phyloP scores from a whole-genome alignment of 2,329 filamentous ascomycete species.

The Aciculosporium take region DNA sequence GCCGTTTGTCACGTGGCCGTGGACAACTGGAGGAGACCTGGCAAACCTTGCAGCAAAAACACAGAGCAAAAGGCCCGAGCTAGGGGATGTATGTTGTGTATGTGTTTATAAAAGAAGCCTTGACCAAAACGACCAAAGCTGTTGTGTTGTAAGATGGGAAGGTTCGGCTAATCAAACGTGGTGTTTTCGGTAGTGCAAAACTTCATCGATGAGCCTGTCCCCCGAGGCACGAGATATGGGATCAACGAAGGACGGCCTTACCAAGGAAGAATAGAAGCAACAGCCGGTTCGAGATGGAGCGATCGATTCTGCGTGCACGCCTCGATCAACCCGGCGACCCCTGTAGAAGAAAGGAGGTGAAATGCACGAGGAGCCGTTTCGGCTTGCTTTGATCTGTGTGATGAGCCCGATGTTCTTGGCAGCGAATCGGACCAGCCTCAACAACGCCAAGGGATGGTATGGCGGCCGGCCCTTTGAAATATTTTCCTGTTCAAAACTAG shows the following conservation, averaged over 20 bases:
- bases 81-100: background rate
- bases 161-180: background rate
- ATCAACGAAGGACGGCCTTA: background rate
- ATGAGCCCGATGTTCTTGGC: no score
- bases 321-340: no score
- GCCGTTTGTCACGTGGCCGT: background rate
- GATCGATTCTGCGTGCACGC: no score
- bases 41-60: background rate
- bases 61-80: background rate
- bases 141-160: background rate
- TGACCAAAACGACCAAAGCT: background rate
- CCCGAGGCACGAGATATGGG: background rate
- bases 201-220: background rate
- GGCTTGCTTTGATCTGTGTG: no score
- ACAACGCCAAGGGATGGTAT: no score
- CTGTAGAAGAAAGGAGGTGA: no score
- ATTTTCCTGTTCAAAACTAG: no score
- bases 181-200: background rate
- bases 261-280: background rate
- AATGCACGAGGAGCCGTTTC: no score
- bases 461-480: no score
- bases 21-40: background rate
- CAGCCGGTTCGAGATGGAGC: background rate
- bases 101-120: background rate
- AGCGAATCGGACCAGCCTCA: no score